These are phyloP conservation scores for Periconia macrospinosa DNA, from an alignment of 2,329 filamentous ascomycete genomes.

Conservation along the genomic window DNA sequence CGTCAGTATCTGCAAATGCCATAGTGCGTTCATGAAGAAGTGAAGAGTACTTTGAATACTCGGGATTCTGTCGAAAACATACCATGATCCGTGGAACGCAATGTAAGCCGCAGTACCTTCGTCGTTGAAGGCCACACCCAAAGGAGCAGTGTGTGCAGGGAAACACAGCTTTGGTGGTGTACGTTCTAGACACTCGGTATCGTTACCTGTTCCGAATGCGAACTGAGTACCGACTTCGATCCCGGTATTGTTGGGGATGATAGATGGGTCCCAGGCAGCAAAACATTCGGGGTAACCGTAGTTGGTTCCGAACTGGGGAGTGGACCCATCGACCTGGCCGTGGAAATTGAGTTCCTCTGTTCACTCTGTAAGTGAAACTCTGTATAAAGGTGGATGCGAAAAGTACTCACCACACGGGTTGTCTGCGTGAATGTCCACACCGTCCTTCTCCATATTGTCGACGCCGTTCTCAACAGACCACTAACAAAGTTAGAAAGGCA, in stretches of 20 bases:
- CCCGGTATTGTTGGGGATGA: slow-evolving; percentile 49
- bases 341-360: slow-evolving; percentile 55
- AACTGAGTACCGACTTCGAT: slow-evolving; percentile 51
- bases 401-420: slow-evolving; percentile 58
- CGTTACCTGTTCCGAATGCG: slow-evolving; percentile 36
- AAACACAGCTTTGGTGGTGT: slow-evolving; percentile 37
- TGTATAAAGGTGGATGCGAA: not conserved
- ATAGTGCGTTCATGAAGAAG: not conserved
- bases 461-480: slow-evolving; percentile 66
- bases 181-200: slow-evolving; percentile 41
- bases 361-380: not conserved
- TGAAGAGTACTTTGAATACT: not conserved
- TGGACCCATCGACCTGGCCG: slow-evolving; percentile 50
- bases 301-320: slow-evolving; percentile 50
- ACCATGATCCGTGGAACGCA: slow-evolving; percentile 69
- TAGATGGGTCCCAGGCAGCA: slow-evolving; percentile 61
- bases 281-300: slow-evolving; percentile 74
- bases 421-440: slow-evolving; percentile 61
- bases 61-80: not conserved
- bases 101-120: slow-evolving; percentile 62
- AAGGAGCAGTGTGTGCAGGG: slow-evolving; percentile 62
- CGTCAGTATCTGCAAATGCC: not conserved
- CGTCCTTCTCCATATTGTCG: slow-evolving; percentile 60
- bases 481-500: slow-evolving; percentile 8
- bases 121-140: slow-evolving; percentile 64